A percentile compares a stretch with the other conserved stretches of the same genome.
Conservation (phyloP, 768 basidiomycete genomes). For the Paxillus involutus region DNA sequence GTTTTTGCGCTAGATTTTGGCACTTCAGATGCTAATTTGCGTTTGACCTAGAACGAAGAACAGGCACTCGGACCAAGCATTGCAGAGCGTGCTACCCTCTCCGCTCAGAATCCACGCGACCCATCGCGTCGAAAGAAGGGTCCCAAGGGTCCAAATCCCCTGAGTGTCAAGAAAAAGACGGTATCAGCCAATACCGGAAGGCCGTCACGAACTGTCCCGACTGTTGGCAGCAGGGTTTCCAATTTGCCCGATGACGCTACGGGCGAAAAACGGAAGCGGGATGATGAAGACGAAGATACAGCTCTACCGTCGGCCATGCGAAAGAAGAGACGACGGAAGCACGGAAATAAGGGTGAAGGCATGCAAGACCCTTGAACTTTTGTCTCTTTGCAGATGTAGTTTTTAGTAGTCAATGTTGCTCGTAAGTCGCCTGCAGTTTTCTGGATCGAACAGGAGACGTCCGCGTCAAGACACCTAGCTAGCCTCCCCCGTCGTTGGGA, state of each 20-base stretch:
- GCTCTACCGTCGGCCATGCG: not conserved
- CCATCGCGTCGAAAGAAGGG: constrained; percentile 60
- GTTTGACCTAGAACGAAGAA: constrained; percentile 57
- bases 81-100: constrained; percentile 47
- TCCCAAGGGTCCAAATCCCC: constrained; percentile 87
- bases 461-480: too few species aligned
- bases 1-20: constrained; percentile 13
- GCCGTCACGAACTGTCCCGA: not conserved
- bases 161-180: constrained; percentile 90
- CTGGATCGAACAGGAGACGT: too few species aligned
- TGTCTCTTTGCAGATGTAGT: not conserved
- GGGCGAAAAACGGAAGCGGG: constrained; percentile 22
- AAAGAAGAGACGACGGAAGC: constrained; percentile 26
- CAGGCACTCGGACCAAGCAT: constrained; percentile 51
- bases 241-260: not conserved
- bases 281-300: not conserved
- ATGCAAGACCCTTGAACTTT: not conserved
- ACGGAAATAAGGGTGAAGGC: not conserved
- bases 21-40: not conserved
- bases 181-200: constrained; percentile 4
- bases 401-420: too few species aligned
- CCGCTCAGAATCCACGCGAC: constrained; percentile 30
- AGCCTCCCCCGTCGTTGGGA: too few species aligned
- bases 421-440: too few species aligned
- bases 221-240: not conserved